Evolutionary conservation across 2,329 filamentous ascomycete species (phyloP), one percentile per base, ranked within the genome.

Genomic region (Sarocladiaceae sp.): DNA sequence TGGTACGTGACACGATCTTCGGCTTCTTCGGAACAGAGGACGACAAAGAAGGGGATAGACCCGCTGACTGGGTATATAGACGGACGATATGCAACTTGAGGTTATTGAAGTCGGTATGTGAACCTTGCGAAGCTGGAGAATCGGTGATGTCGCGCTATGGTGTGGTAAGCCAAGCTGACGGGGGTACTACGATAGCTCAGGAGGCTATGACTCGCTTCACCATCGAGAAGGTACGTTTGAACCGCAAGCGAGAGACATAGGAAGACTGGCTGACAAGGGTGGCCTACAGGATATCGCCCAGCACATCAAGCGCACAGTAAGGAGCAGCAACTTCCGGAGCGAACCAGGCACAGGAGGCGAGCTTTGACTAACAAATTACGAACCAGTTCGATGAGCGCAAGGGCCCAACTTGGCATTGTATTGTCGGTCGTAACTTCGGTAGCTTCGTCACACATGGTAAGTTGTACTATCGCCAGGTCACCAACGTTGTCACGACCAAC

Each of bases 321-420:
- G 73, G 61, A 41, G 26, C 29, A 10, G 46, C 44, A 29, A 26
- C 15, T 7, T 18, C 33, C 21, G 6, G 4, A 15, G 15, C n/a
- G 10, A 19, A 7, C 7, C 18, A 16, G 6, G n/a, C 13, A 12
- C 15, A 6, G 9, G 34, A 31, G n/a, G 27, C 16, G 41, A 33
- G 15, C 10, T 18, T 12, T 19, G 16, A 16, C 20, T 35, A 20
- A 33, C 35, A 29, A 15, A 11, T 21, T 40, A 27, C 11, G 18
- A 5, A 3, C 3, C 58, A 97, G 91, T 97, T 98, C 59, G 93
- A 98, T 65, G 86, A 88, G 59, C 85, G 90, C 63, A 96, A 96
- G 73, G 93, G 93, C 27, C 90, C 91, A 51, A 98, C 93, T 64
- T 98, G 91, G 93, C 93, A 98, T 70, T 98, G 93, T 70, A 96